Conservation (phyloP, 345 rosid species). For the Gossypium longicalyx region DNA sequence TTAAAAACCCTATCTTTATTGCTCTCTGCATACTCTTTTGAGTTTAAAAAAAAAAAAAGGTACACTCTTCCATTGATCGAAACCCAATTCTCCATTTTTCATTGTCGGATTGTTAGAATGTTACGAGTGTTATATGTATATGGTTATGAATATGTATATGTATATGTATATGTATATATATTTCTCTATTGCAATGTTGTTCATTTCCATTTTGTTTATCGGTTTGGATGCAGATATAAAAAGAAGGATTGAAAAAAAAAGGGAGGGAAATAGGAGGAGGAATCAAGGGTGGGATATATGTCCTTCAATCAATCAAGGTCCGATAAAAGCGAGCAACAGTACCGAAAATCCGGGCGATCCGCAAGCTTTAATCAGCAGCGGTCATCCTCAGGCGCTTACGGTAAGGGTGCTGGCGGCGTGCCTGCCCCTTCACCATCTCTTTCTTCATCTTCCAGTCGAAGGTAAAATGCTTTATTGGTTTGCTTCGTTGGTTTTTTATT, state of each 20-base stretch:
- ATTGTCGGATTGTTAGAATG: not conserved
- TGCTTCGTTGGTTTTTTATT: conserved; percentile 2
- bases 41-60: conserved; percentile 23
- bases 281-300: conserved; percentile 58
- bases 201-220: conserved; percentile 20
- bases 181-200: too few species aligned
- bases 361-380: conserved; percentile 65
- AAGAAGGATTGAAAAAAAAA: not conserved
- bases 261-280: conserved; percentile 18
- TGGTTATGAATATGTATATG: too few species aligned
- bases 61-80: conserved; percentile 13
- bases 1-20: conserved; percentile 42
- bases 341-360: conserved; percentile 72
- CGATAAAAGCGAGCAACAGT: conserved; percentile 67
- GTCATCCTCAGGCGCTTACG: conserved; percentile 57
- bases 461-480: conserved; percentile 35
- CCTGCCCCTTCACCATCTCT: conserved; percentile 64
- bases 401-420: conserved; percentile 68
- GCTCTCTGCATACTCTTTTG: conserved; percentile 18
- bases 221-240: conserved; percentile 20
- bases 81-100: conserved; percentile 5
- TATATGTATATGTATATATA: too few species aligned
- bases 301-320: conserved; percentile 94
- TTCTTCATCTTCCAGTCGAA: conserved; percentile 50
- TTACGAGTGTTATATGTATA: not conserved